Percentiles rank a stretch among this genome's conserved stretches.
phyloP scores from a whole-genome alignment of 2,329 filamentous ascomycete species.

The Neopestalotiopsis rosae region DNA sequence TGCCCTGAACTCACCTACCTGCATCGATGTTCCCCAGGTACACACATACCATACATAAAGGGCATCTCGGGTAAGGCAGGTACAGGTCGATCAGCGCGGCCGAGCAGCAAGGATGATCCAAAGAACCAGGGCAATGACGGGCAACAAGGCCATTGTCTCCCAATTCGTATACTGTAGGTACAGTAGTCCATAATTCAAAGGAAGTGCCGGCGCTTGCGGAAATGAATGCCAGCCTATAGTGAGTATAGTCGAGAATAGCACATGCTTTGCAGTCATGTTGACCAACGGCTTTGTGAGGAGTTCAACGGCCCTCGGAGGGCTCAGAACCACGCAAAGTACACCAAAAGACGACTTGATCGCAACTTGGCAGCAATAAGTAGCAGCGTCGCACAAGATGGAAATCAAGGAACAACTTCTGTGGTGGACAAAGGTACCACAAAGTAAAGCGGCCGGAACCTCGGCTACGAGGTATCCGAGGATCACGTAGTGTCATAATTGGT shows the following conservation, averaged over 20 bases:
- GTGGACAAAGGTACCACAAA: background rate
- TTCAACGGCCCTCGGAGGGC: background rate
- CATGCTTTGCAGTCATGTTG: background rate
- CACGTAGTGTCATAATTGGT: background rate
- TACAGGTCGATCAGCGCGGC: slow-evolving; percentile 1
- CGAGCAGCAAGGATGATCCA: background rate
- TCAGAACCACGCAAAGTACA: background rate
- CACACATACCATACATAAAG: slow-evolving; percentile 4
- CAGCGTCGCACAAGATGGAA: background rate
- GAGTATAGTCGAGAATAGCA: background rate
- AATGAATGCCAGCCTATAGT: no score
- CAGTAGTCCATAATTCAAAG: background rate
- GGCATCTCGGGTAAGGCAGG: slow-evolving; percentile 8
- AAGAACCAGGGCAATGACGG: background rate
- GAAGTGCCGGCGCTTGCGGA: background rate
- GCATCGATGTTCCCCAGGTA: slow-evolving; percentile 7
- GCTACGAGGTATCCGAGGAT: background rate
- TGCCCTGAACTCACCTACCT: background rate
- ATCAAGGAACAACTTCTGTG: background rate
- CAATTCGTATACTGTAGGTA: background rate
- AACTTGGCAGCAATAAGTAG: background rate
- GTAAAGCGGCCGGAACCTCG: background rate
- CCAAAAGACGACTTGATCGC: background rate
- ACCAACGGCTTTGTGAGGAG: background rate
- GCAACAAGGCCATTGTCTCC: background rate